Evolutionary conservation across 352 stramenopile species (phyloP), one percentile per base, ranked within the genome.

Genomic region (Pythium pyrilobum): DNA sequence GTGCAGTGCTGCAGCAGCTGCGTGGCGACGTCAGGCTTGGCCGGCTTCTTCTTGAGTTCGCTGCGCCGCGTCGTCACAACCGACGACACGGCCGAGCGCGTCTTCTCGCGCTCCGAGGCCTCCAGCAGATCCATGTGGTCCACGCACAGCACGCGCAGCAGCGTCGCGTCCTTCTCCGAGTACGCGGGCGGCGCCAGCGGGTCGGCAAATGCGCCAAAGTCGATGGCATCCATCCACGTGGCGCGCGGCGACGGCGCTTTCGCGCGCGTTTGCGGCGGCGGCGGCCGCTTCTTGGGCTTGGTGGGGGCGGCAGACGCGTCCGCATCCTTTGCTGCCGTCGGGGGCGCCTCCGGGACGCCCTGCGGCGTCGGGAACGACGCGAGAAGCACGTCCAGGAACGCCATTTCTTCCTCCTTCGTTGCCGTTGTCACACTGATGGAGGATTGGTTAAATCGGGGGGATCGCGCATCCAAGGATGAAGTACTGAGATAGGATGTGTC

Each of bases 31-130:
- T 64, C 52, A 27, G 23, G 18, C 39, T 15, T 40, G 33, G 9
- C 28, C 16, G 24, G 15, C 20, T 49, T 69, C 41, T 52, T 59
- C 45, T 71, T 72, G 24, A 41, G 21, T 36, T 67, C 41, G 21
- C 55, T 23, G 34, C 49, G 38, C 21, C 64, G 59, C 23, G 36
- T 50, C 21, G 77, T 88, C 50, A 88, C 61, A 16, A 88, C 77
- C 15, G 77, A 75, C 15, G 55, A 51, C 27, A 81, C 75, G 10
- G 58, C 61, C 13, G 69, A 61, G 5, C 61, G 67, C 12, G 77
- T 76, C 11, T 69, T 73, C 57, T 88, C 73, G 9, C 74, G 71
- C 45, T 77, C 74, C 42, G 75, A 77, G 18, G 74, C 72, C 34
- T 72, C 67, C 44, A 54, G 59, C 12, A 89, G 66, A 21, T 72